A percentile compares a stretch with the other conserved stretches of the same genome.
phyloP scores from a whole-genome alignment of 2,329 filamentous ascomycete species.

The Diaporthe aspalathi region DNA sequence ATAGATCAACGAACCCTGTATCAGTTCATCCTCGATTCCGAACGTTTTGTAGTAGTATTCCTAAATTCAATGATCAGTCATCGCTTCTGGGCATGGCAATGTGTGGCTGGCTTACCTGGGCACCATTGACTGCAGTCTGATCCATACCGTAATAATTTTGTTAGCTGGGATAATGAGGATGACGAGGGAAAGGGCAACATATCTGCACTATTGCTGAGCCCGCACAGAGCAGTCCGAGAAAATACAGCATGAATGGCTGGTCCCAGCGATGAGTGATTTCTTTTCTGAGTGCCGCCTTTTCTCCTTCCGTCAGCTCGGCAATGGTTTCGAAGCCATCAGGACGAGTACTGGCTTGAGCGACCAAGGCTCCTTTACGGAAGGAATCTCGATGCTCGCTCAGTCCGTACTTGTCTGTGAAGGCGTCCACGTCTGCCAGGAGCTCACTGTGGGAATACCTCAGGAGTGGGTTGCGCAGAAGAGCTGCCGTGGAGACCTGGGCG shows the following conservation, averaged over 20 bases:
- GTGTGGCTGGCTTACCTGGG: neutral
- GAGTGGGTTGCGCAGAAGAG: conserved; percentile 58
- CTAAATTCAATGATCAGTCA: neutral
- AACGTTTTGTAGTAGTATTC: conserved; percentile 22
- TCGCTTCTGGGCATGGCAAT: neutral
- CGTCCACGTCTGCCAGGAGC: conserved; percentile 66
- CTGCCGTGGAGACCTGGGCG: neutral
- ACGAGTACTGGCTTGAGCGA: conserved; percentile 72
- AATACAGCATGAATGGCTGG: conserved; percentile 70
- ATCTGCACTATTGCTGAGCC: conserved; percentile 22
- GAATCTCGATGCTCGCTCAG: conserved; percentile 68
- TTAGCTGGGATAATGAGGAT: neutral
- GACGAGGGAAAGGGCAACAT: neutral
- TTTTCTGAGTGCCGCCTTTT: conserved; percentile 57
- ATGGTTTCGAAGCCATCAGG: conserved; percentile 72
- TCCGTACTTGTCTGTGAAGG: conserved; percentile 69
- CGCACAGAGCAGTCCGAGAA: conserved; percentile 49
- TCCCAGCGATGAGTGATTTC: conserved; percentile 77
- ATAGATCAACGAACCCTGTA: neutral
- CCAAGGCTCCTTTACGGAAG: conserved; percentile 77
- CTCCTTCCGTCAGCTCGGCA: conserved; percentile 6
- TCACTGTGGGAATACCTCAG: conserved; percentile 62
- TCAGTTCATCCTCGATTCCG: neutral
- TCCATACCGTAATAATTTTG: neutral
- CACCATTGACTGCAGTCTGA: conserved; percentile 15